Percentiles rank a stretch among this genome's conserved stretches.
Conservation (phyloP, 2,329 filamentous ascomycete species). For the Phoma sp. region DNA sequence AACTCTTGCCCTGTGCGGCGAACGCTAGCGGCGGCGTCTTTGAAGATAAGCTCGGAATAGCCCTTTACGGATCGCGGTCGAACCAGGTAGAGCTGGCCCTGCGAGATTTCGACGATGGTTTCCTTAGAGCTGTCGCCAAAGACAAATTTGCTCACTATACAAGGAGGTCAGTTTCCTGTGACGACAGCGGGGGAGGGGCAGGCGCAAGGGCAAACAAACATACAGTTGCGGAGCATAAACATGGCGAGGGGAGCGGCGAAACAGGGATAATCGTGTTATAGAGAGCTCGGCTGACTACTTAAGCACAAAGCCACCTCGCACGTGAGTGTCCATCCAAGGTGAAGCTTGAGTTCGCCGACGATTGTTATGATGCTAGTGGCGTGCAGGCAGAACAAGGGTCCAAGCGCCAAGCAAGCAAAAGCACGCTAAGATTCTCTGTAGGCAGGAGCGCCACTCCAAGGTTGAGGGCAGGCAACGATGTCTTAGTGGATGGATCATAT, state of each 20-base stretch:
- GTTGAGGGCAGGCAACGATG: constrained; percentile 5
- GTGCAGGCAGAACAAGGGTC: constrained; percentile 9
- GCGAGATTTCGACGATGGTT: constrained; percentile 89
- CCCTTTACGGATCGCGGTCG: constrained; percentile 94
- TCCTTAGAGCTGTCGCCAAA: constrained; percentile 91
- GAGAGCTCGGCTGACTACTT: constrained; percentile 20
- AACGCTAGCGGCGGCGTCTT: constrained; percentile 91
- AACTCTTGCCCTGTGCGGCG: constrained; percentile 93
- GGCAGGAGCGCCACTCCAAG: constrained; percentile 7
- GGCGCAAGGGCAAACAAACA: constrained; percentile 31
- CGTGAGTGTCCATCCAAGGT: constrained; percentile 12
- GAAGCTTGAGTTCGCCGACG: constrained; percentile 3
- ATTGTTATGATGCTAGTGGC: constrained; percentile 20
- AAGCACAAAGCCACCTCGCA: constrained; percentile 17
- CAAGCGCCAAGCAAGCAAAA: constrained; percentile 12
- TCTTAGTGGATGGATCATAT: neutral
- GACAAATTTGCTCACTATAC: constrained; percentile 84
- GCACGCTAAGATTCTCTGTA: constrained; percentile 2
- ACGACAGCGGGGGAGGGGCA: constrained; percentile 38
- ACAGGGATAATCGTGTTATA: constrained; percentile 28
- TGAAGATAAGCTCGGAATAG: constrained; percentile 98
- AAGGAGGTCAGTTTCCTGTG: constrained; percentile 30
- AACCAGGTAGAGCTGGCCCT: constrained; percentile 97
- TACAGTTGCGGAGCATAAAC: constrained; percentile 53
- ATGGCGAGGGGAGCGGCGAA: constrained; percentile 36